Percentiles rank a stretch among this genome's conserved stretches.
These are phyloP conservation scores for Nepenthes mirabilis DNA, from an alignment of 148 eudicot genomes.

Conservation along the genomic window DNA sequence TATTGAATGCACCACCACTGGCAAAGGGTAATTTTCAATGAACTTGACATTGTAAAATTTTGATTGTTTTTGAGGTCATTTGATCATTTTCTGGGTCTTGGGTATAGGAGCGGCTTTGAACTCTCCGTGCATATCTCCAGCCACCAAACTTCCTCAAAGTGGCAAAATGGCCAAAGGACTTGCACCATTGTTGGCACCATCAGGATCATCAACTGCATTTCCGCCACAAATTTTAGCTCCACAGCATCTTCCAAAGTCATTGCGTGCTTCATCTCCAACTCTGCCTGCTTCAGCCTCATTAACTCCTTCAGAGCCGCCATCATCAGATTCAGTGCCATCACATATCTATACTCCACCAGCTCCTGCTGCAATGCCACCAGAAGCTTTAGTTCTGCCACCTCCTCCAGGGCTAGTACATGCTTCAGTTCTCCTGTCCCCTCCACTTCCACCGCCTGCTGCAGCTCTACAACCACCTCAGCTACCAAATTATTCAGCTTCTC, in stretches of 20 bases:
- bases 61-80: too few species aligned
- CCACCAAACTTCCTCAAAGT: too few species aligned
- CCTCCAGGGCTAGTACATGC: neutral
- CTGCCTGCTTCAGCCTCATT: slow-evolving; percentile 1
- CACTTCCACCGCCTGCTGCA: slow-evolving; percentile 5
- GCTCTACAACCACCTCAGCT: neutral
- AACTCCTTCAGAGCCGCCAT: slow-evolving; percentile 9
- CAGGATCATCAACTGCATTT: too few species aligned
- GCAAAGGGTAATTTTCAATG: slow-evolving; percentile 8
- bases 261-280: neutral
- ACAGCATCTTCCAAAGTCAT: neutral
- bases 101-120: too few species aligned
- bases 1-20: slow-evolving; percentile 4
- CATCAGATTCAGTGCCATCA: slow-evolving; percentile 5
- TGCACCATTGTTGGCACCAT: too few species aligned
- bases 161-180: too few species aligned
- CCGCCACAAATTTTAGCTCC: slow-evolving; percentile 3
- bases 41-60: too few species aligned
- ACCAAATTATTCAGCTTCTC: slow-evolving; percentile 4
- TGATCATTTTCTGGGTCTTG: too few species aligned
- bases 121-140: too few species aligned
- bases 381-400: slow-evolving; percentile 10
- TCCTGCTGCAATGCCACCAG: slow-evolving; percentile 3
- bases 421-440: slow-evolving; percentile 4
- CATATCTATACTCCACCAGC: slow-evolving; percentile 11